phyloP scores from a whole-genome alignment of 78 protist species.

The Dictyostelium brefeldianum region DNA sequence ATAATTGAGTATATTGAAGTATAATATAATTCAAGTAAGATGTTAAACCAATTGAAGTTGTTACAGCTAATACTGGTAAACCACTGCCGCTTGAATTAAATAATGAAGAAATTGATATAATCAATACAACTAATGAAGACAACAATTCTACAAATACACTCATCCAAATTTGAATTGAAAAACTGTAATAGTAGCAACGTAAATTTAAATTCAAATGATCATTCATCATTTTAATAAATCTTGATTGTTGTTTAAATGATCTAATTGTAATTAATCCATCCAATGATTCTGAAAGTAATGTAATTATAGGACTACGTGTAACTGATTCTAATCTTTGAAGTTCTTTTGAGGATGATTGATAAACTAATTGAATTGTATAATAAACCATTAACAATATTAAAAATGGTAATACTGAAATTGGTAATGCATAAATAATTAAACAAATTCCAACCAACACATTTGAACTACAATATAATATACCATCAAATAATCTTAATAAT shows the following conservation, averaged over 20 bases:
- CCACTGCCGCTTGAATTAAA: no score
- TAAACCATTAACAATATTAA: constrained; percentile 44
- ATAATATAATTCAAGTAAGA: no score
- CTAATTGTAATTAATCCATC: constrained; percentile 94
- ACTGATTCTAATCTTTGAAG: constrained; percentile 89
- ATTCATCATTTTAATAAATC: constrained; percentile 6
- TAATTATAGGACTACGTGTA: constrained; percentile 90
- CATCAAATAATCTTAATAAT: background rate
- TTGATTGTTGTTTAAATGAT: constrained; percentile 53
- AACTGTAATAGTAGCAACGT: constrained; percentile 33
- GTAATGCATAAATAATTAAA: constrained; percentile 11
- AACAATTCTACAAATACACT: no score
- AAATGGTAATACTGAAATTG: constrained; percentile 40
- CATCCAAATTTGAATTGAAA: constrained; percentile 18
- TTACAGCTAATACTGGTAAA: no score
- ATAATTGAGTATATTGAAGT: no score
- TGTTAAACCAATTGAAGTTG: no score
- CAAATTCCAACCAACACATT: constrained; percentile 2
- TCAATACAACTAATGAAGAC: no score
- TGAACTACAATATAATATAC: constrained; percentile 1
- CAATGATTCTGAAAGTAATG: constrained; percentile 86
- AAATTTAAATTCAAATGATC: constrained; percentile 27
- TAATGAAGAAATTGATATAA: no score
- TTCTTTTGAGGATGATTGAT: constrained; percentile 84
- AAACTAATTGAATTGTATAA: constrained; percentile 81